Base-by-base conservation (phyloP, 2,329 filamentous ascomycete genomes). In the Xylaria sp. region DNA sequence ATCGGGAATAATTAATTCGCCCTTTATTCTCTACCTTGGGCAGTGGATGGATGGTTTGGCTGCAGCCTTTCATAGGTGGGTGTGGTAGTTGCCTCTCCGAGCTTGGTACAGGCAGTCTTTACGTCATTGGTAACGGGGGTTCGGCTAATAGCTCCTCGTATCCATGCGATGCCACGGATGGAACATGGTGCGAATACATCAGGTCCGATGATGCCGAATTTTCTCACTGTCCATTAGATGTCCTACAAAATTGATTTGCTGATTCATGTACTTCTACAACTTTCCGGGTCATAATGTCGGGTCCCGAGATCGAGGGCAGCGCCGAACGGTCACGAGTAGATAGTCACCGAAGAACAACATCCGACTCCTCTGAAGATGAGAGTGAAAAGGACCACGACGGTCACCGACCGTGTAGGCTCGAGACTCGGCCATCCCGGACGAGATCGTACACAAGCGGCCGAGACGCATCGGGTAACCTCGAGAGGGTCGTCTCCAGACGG, bases 401-500 rank as follows among this genome's bases (percentile, higher is more conserved):
- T 26, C 66, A 71, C 26, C 66, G 66, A 13, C 67, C 63, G 6
- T 67, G 65, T 39, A 54, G 48, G 16, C 55, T 61, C 22, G 66
- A 69, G 49, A 62, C 60, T 20, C 54, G 48, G 17, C 57, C 57
- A 8, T 61, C 50, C 5, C 54, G 53, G 48, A 46, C 52, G 11
- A 34, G 29, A 13, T 34, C 29, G 19, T 61, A 48, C 40, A 50
- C 57, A 5, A 63, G 43, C 38, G 57, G 61, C 53, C 48, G 51
- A 34, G 47, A 61, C 44, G 38, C 44, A 2, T 50, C 42, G 21
- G 9, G 38, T 7, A 50, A 45, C 8, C 54, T 67, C 11, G 42
- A 50, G n/a, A 56, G 56, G n/a, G 66, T 65, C 2, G 39, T 69
- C 6, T 68, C 74, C 2, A 64, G 76, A 7, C 56, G 69, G 16